These are phyloP conservation scores for Linderniella brevidens DNA, from an alignment of 257 asterid species.

Conservation along the genomic window DNA sequence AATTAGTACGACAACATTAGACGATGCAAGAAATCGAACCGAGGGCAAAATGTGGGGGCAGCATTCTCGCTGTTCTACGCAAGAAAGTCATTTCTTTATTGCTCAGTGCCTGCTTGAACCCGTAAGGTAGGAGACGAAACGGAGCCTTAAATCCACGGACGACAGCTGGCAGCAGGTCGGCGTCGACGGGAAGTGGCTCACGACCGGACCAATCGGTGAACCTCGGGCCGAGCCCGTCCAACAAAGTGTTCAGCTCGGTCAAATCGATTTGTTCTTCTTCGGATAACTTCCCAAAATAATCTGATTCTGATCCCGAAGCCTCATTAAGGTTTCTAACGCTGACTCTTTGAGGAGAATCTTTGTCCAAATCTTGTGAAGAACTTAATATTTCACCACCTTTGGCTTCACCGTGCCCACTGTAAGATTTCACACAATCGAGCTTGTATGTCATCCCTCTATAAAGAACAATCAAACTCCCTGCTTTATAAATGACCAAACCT, in stretches of 20 bases:
- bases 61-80: slow-evolving; percentile 47
- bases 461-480: slow-evolving; percentile 68
- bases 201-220: slow-evolving; percentile 80
- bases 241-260: slow-evolving; percentile 36
- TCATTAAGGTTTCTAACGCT: slow-evolving; percentile 11
- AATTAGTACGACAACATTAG: slow-evolving; percentile 9
- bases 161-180: slow-evolving; percentile 65
- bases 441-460: slow-evolving; percentile 73
- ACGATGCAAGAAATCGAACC: slow-evolving; percentile 22
- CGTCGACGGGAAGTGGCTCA: slow-evolving; percentile 82
- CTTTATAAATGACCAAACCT: slow-evolving; percentile 83
- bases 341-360: slow-evolving; percentile 13
- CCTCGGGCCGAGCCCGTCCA: slow-evolving; percentile 78
- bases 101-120: slow-evolving; percentile 29
- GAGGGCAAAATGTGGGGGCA: slow-evolving; percentile 90
- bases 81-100: slow-evolving; percentile 60
- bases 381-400: slow-evolving; percentile 13
- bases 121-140: slow-evolving; percentile 61
- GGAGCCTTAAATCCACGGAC: slow-evolving; percentile 62
- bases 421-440: slow-evolving; percentile 58
- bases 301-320: slow-evolving; percentile 13
- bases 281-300: slow-evolving; percentile 21
- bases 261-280: slow-evolving; percentile 39
- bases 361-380: slow-evolving; percentile 10
- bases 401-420: slow-evolving; percentile 18